Evolutionary conservation across 176 grass and related monocot species (phyloP).

Genomic region (Elaeis guineensis): DNA sequence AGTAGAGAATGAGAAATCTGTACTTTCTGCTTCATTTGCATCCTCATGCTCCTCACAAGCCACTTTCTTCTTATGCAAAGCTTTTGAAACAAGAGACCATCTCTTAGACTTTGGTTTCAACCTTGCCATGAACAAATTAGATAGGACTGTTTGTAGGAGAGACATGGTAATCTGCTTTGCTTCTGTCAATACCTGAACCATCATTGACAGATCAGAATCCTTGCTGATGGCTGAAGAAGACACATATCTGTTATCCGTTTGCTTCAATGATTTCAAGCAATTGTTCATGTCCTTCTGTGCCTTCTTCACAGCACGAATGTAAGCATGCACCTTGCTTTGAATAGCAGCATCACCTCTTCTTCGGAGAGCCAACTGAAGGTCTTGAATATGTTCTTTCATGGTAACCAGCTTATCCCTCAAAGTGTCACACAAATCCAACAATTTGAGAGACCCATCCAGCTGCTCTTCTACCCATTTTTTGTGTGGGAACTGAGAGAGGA

Average conservation of each 20-base stretch:
- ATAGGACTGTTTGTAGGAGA: conserved; percentile 15
- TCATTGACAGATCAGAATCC: background rate
- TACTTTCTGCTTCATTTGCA: background rate
- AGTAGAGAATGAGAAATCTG: background rate
- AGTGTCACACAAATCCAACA: conserved; percentile 34
- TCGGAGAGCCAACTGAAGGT: conserved; percentile 11
- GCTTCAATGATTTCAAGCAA: conserved; percentile 3
- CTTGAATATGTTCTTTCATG: conserved; percentile 25
- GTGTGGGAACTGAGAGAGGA: conserved; percentile 23
- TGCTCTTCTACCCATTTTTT: conserved; percentile 35
- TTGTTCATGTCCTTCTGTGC: conserved; percentile 35
- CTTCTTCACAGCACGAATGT: conserved; percentile 13
- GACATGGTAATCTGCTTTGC: conserved; percentile 22
- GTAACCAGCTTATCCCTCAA: conserved; percentile 28
- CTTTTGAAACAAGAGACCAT: conserved; percentile 26
- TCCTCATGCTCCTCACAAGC: conserved; percentile 10
- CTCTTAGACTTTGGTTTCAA: conserved; percentile 21
- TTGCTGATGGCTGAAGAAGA: conserved; percentile 9
- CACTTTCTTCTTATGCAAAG: conserved; percentile 28
- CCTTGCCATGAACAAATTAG: conserved; percentile 21
- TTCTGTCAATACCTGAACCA: conserved; percentile 24
- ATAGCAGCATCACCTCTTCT: conserved; percentile 23
- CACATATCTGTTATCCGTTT: conserved; percentile 9
- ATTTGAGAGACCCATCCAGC: conserved; percentile 28
- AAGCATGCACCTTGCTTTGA: conserved; percentile 26